Evolutionary conservation across 129 eudicot genomes (phyloP), one percentile per base, ranked within the genome.

Genomic region (Dittrichia graveolens): DNA sequence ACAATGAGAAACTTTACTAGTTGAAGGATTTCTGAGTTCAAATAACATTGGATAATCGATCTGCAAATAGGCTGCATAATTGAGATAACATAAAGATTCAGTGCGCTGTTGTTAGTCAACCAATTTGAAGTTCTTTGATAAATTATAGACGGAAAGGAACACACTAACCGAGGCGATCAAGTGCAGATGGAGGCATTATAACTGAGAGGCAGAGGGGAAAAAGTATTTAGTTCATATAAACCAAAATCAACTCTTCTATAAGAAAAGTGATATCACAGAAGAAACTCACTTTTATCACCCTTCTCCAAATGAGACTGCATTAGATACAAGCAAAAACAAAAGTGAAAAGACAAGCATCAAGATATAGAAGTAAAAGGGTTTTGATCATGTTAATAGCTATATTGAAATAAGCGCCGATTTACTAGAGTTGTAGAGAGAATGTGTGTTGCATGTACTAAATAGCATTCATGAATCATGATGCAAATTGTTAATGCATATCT

Each of bases 121-220:
- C 13, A 43, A 65, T 19, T 37, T 39, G 37, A 40, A 41, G 46
- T 15, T 37, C 8, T 59, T 12, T 15, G 5, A 43, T 53, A 24
- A 52, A 39, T 3, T 34, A 34, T 65, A 75, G 40, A 43, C 15
- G 34, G 3, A 40, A 38, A 18, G 58, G 6, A 67, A 54, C 12
- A 41, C 40, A 79, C 93, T 72, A 76, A 87, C 95, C 96, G 38
- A 90, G 96, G 35, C 91, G 94, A 77, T 90, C 85, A 71, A 90
- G 96, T 50, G 96, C 96, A 41, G 96, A 90, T 44, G 94, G 91
- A 76, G 96, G 96, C 96, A 90, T 90, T 83, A 87, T 90, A 73
- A 90, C 96, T 90, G 85, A 43, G 40, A 67, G 63, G 12, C 53
- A 66, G 54, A 82, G 18, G 31, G 43, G 6, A 65, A 77, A 69